Base-by-base conservation (phyloP, 78 protist genomes). In the Cavenderia fasciculata region DNA sequence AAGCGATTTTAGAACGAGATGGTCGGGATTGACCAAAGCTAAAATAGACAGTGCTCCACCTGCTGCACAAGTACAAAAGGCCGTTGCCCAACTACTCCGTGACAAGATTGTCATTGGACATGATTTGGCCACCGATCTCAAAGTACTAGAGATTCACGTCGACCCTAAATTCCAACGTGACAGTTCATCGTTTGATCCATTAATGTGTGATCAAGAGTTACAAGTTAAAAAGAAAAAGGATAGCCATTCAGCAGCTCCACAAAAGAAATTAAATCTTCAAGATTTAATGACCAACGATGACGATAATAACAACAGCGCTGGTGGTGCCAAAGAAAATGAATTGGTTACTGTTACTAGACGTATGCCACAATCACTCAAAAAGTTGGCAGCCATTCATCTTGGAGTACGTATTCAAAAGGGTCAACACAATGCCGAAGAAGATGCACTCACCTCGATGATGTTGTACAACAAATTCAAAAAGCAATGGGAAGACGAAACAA, bases 401-500 rank as follows among this genome's bases (percentile, higher is more conserved):
- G 72, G 59, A 27, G 33, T 59, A 2, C 54, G 79, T 1, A 65
- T 47, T 14, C 72, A 56, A 40, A 36, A 61, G 40, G 69, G 49
- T 10, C 3, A 6, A 4, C n/a, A 40, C 38, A 34, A n/a, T 41
- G 40, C 62, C 0, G 62, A 56, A n/a, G 73, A 63, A 33, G 78
- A 82, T 68, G 33, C 65, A 1, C 27, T 68, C 5, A 16, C 57
- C 0, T 40, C 21, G 25, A 14, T 31, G 14, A 23, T 82, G 4
- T 25, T 82, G 5, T 68, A 82, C 56, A 21, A 68, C 25, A 57
- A 68, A 31, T 23, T 36, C 51, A 70, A 82, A 36, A 82, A 82
- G 33, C 69, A 68, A 57, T 82, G 90, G 90, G 78, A 82, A 33
- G n/a, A n/a, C n/a, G n/a, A n/a, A n/a, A n/a, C n/a, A n/a, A n/a